These are phyloP conservation scores for Lentinula detonsa DNA, from an alignment of 768 basidiomycete genomes.

Conservation along the genomic window DNA sequence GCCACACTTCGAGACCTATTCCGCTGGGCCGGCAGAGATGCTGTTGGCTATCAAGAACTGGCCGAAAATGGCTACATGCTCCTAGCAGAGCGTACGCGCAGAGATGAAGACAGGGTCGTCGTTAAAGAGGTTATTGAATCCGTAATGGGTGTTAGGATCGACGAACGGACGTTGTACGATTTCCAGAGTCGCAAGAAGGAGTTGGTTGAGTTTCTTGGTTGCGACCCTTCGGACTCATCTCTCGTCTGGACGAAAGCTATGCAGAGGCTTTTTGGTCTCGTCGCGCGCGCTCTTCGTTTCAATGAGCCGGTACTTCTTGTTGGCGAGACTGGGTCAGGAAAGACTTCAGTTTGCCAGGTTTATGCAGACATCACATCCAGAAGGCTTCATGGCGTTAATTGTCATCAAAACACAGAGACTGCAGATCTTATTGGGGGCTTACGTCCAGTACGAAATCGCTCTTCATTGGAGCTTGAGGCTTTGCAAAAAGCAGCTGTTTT, in stretches of 20 bases:
- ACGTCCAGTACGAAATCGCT: constrained; percentile 79
- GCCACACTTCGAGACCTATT: constrained; percentile 96
- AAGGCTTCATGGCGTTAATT: constrained; percentile 73
- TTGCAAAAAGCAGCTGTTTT: constrained; percentile 33
- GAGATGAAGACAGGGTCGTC: constrained; percentile 76
- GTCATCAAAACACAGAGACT: constrained; percentile 98
- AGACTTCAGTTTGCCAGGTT: constrained; percentile 94
- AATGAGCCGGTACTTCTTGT: constrained; percentile 95
- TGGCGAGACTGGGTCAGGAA: constrained; percentile 95
- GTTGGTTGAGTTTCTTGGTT: constrained; percentile 46
- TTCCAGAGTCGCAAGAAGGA: constrained; percentile 36
- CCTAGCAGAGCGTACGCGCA: constrained; percentile 83
- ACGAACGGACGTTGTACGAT: constrained; percentile 66
- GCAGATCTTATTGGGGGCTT: constrained; percentile 94
- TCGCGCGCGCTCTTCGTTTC: constrained; percentile 79
- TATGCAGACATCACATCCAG: constrained; percentile 64
- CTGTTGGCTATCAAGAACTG: constrained; percentile 84
- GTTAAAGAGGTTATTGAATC: constrained; percentile 93
- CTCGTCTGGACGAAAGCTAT: constrained; percentile 92
- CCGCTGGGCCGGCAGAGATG: constrained; percentile 92
- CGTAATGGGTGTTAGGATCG: constrained; percentile 81
- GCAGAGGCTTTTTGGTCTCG: constrained; percentile 81
- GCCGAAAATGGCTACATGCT: constrained; percentile 98
- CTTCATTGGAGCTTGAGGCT: constrained; percentile 44
- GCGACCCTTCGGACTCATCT: constrained; percentile 40